Conservation (phyloP, 2,329 filamentous ascomycete genomes). For the Fusarium albosuccineum region DNA sequence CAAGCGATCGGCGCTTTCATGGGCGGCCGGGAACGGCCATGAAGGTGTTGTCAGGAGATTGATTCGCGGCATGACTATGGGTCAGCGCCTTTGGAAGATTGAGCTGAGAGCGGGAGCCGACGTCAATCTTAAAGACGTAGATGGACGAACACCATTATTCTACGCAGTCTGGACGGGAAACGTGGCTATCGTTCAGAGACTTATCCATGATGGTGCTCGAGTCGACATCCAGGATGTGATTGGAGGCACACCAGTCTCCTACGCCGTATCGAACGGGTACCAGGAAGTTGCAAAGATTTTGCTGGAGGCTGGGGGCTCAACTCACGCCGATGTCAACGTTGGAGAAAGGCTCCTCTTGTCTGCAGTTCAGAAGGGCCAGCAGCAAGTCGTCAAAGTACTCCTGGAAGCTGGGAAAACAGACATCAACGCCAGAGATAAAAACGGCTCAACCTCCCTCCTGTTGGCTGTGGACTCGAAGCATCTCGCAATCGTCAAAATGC, state of each 20-base stretch:
- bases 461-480: not conserved
- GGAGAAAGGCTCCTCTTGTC: too few relatives aligned
- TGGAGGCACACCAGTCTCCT: conserved; percentile 16
- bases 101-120: conserved; percentile 11
- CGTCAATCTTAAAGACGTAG: conserved; percentile 3
- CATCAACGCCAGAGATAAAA: not conserved
- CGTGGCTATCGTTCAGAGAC: conserved; percentile 10
- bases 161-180: conserved; percentile 22
- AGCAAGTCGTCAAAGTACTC: conserved; percentile 12
- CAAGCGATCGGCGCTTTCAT: conserved; percentile 8
- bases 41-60: conserved; percentile 10
- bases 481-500: not conserved
- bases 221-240: conserved; percentile 3
- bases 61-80: not conserved
- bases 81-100: not conserved
- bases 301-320: too few relatives aligned
- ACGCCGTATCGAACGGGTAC: conserved; percentile 8
- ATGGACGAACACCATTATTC: conserved; percentile 7
- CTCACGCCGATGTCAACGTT: too few relatives aligned
- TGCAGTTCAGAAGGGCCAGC: too few relatives aligned
- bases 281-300: not conserved
- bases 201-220: conserved; percentile 7
- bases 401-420: conserved; percentile 12
- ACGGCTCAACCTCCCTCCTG: not conserved
- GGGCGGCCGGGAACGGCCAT: conserved; percentile 19